phyloP scores from a whole-genome alignment of 805 yeast species.

The Cyberlindnera nakhonratchasimensis region DNA sequence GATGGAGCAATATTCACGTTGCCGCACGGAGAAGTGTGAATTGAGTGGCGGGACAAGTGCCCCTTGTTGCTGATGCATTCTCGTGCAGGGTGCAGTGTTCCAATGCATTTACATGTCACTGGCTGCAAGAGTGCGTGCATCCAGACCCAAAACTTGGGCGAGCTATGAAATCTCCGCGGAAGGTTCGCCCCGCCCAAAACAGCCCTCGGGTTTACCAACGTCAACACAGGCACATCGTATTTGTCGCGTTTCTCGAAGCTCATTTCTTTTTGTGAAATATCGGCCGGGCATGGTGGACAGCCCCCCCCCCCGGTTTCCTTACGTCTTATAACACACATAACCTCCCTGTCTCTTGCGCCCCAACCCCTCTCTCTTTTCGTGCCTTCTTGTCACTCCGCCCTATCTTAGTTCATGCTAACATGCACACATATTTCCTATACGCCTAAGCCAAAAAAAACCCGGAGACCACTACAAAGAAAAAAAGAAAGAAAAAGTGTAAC shows the following conservation, averaged over 20 bases:
- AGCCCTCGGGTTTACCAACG: constrained; percentile 3
- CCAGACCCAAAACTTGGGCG: constrained; percentile 1
- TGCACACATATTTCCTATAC: too few species aligned
- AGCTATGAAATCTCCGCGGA: neutral
- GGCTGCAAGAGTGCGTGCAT: neutral
- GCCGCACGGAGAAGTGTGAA: too few species aligned
- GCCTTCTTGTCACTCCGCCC: too few species aligned
- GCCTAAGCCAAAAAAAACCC: too few species aligned
- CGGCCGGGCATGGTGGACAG: constrained; percentile 1
- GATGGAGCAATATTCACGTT: too few species aligned
- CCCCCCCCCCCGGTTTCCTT: constrained; percentile 1
- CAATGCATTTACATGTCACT: constrained; percentile 1
- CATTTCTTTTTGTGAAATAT: constrained; percentile 8
- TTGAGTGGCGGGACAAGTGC: too few species aligned
- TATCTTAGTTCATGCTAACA: too few species aligned
- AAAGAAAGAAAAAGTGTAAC: too few species aligned
- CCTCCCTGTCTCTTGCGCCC: too few species aligned
- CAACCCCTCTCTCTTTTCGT: too few species aligned
- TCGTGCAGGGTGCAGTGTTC: neutral
- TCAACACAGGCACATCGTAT: constrained; percentile 12
- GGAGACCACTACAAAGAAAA: too few species aligned
- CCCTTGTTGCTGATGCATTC: constrained; percentile 2
- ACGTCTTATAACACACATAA: neutral
- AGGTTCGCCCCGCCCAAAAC: neutral
- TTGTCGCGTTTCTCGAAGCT: neutral